Percentiles rank a stretch among this genome's conserved stretches.
Conservation (phyloP, 768 basidiomycete genomes). For the Terana coerulea region DNA sequence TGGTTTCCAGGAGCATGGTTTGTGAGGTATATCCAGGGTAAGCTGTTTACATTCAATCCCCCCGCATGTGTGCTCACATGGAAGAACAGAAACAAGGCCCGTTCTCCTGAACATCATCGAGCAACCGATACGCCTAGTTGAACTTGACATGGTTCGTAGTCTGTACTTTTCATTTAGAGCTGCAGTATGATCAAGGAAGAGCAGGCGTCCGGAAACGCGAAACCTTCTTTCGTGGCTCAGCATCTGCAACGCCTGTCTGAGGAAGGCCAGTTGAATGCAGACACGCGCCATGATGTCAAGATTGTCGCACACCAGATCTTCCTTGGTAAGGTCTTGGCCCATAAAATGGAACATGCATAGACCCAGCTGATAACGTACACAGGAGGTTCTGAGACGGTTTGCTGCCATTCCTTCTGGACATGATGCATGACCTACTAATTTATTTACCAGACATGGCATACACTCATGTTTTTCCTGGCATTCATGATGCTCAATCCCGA, state of each 20-base stretch:
- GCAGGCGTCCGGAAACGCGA: background rate
- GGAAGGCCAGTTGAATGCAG: background rate
- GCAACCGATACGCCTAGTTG: background rate
- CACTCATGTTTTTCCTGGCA: background rate
- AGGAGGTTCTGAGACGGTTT: background rate
- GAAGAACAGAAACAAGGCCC: background rate
- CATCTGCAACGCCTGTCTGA: background rate
- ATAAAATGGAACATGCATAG: background rate
- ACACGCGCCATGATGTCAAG: background rate
- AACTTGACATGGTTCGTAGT: background rate
- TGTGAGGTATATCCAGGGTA: background rate
- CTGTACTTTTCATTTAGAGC: background rate
- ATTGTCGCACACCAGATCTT: background rate
- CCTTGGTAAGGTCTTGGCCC: background rate
- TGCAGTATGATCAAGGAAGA: background rate
- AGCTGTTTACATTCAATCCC: background rate
- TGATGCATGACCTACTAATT: background rate
- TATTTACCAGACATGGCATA: background rate
- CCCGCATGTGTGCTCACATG: background rate
- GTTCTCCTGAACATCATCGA: background rate
- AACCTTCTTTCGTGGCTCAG: background rate
- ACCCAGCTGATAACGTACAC: background rate
- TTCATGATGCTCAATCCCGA: constrained; percentile 3
- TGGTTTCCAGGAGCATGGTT: constrained; percentile 14
- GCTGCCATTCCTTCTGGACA: too few species aligned